Base-by-base conservation (phyloP, 1,139 yeast genomes). In the Geotrichum europaeum region DNA sequence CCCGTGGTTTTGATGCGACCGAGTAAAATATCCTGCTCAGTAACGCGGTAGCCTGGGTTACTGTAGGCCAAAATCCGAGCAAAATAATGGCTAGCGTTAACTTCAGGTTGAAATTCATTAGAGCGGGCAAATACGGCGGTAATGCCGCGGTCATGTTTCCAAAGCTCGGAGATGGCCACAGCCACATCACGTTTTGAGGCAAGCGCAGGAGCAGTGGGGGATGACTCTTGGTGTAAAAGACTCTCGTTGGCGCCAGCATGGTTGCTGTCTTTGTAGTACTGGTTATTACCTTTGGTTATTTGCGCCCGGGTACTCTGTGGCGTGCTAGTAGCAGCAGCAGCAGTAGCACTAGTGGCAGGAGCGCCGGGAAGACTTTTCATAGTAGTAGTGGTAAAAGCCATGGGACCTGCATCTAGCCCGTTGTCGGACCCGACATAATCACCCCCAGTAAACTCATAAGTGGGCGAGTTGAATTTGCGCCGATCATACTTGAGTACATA, bases 1-100 rank as follows among this genome's bases (percentile, higher is more conserved):
- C 99, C 99, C 0, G 97, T 91, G 9, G 99, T 94, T 75, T 92
- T 94, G 69, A 94, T 89, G 53, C 99, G 79, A 2, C 98, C 98
- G 67, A 84, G 86, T 64, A 94, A 77, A 61, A 94, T 91, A 73
- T 94, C 99, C 63, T 81, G 84, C 72, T 94, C 92, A 6, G 84
- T 76, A 64, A 97, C 92, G 20, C 81, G 69, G 72, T 91, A 92
- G 63, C 78, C 75, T 0, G 84, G 83, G 60, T 83, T 79, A 1
- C 89, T 84, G 73, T 88, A 87, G 55, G 83, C 81, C 60, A 73
- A 72, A 30, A 89, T 83, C 66, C 86, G 82, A 51, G 86, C 86
- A 71, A 91, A 89, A 70, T 88, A 90, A 72, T 87, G 89, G 4
- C 83, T 76, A 0, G 95, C 90, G 58, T 89, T 86, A 3, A 89